phyloP scores from a whole-genome alignment of 345 rosid genomes.

The Rhizophora apiculata region DNA sequence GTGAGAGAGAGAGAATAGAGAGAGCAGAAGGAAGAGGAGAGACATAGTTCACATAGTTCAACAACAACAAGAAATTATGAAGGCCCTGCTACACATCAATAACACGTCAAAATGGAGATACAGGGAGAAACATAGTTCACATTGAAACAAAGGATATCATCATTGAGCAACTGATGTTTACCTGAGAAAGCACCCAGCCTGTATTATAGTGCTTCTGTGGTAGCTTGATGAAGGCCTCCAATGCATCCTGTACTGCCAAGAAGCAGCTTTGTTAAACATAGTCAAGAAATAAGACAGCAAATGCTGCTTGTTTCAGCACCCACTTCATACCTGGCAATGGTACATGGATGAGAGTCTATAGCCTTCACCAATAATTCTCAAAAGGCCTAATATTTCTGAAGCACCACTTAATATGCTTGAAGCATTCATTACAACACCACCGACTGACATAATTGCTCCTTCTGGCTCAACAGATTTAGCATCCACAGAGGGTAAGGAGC shows the following conservation, averaged over 20 bases:
- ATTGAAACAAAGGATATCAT: background rate
- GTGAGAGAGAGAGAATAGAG: no score
- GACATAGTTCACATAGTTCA: background rate
- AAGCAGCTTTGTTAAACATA: constrained; percentile 24
- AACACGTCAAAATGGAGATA: background rate
- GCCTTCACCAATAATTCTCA: constrained; percentile 87
- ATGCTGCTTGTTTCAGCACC: constrained; percentile 7
- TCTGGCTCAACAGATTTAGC: constrained; percentile 61
- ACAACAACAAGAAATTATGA: no score
- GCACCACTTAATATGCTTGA: constrained; percentile 63
- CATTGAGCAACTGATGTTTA: constrained; percentile 23
- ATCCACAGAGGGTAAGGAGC: constrained; percentile 47
- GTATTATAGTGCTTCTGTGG: constrained; percentile 88
- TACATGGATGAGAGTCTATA: constrained; percentile 83
- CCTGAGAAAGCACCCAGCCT: constrained; percentile 98
- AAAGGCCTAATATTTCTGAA: constrained; percentile 69
- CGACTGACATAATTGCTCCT: constrained; percentile 42
- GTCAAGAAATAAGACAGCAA: constrained; percentile 19
- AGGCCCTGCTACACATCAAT: no score
- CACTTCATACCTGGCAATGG: constrained; percentile 66
- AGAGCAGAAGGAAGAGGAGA: background rate
- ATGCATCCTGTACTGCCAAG: constrained; percentile 68
- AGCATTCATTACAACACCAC: constrained; percentile 40
- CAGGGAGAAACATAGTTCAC: background rate
- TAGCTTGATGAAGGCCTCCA: constrained; percentile 67